Base-by-base conservation (phyloP, 257 asterid species). In the Salvia rosmarinus region DNA sequence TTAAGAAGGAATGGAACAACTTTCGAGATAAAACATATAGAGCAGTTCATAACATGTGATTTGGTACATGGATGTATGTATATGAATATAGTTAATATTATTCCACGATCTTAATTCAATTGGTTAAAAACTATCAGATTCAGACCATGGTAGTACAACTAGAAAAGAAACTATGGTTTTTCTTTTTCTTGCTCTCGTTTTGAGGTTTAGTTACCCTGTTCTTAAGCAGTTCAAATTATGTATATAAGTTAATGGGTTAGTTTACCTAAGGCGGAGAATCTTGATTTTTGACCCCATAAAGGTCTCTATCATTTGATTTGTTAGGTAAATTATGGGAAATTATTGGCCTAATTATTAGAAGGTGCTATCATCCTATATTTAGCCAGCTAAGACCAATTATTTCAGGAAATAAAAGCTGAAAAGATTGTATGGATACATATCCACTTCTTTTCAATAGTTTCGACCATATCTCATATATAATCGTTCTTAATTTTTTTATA, bases 321-420 rank as follows among this genome's bases (percentile, higher is more conserved):
- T 52, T 61, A 35, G 64, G 44, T 72, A 32, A 42, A 39, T 73
- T 54, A 23, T 37, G 6, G 13, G 12, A 40, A 54, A 54, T 70
- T 16, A 71, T 68, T 63, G 50, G 46, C 21, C 0, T 37, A n/a
- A 59, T 69, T 68, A 69, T 30, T 71, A 19, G 25, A 59, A 25
- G 51, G 16, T 17, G 59, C 47, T 43, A 55, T 69, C 51, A 70
- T 21, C 20, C 42, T 20, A 21, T 12, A 63, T 21, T 25, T 70
- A 55, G 57, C 30, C 67, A 59, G 69, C 68, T 9, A 34, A 62
- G 52, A 72, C 13, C 37, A 14, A 49, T 49, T 49, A 32, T 62
- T 21, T 1, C 4, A 20, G 4, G 7, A 59, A 71, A 58, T 59
- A 28, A 71, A 44, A 71, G 76, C 39, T 71, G 52, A 44, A 32